Percentiles rank a stretch among this genome's conserved stretches.
Conservation (phyloP, 805 yeast genomes). For the Kurtzmaniella cleridarum region DNA sequence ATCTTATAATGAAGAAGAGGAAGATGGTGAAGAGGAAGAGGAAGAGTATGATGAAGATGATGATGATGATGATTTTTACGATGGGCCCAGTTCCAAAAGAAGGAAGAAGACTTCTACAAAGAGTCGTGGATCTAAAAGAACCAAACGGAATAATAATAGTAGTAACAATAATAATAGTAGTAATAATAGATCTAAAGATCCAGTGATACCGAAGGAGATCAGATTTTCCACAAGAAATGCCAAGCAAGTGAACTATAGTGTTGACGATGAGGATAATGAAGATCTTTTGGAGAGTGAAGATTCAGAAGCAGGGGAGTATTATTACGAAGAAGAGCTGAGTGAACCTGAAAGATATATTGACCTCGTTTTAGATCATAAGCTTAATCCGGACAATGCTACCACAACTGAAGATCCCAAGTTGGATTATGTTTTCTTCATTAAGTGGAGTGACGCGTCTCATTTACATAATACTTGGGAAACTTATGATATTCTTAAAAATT, state of each 20-base stretch:
- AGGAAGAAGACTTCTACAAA: slow-evolving; percentile 12
- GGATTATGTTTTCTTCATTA: slow-evolving; percentile 57
- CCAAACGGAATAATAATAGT: slow-evolving; percentile 20
- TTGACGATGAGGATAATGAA: slow-evolving; percentile 63
- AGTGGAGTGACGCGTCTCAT: slow-evolving; percentile 87
- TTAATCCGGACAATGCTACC: slow-evolving; percentile 31
- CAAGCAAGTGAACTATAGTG: slow-evolving; percentile 67
- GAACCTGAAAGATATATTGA: slow-evolving; percentile 32
- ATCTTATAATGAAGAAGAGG: slow-evolving; percentile 7
- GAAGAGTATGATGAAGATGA: slow-evolving; percentile 12
- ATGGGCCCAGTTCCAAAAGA: slow-evolving; percentile 11
- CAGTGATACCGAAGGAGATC: slow-evolving; percentile 39
- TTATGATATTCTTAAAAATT: slow-evolving; percentile 45
- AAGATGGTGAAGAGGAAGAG: slow-evolving; percentile 9
- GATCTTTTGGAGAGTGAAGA: slow-evolving; percentile 46
- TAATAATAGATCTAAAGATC: slow-evolving; percentile 3
- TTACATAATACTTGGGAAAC: slow-evolving; percentile 93
- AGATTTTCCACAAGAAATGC: slow-evolving; percentile 74
- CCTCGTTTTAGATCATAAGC: slow-evolving; percentile 36
- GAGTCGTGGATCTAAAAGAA: slow-evolving; percentile 15
- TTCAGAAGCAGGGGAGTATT: slow-evolving; percentile 29
- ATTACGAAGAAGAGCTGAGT: slow-evolving; percentile 30
- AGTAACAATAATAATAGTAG: slow-evolving; percentile 13
- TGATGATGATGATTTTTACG: slow-evolving; percentile 23
- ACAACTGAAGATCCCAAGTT: slow-evolving; percentile 50